phyloP scores from a whole-genome alignment of 2,329 filamentous ascomycete genomes.

The Rutstroemia sp. region DNA sequence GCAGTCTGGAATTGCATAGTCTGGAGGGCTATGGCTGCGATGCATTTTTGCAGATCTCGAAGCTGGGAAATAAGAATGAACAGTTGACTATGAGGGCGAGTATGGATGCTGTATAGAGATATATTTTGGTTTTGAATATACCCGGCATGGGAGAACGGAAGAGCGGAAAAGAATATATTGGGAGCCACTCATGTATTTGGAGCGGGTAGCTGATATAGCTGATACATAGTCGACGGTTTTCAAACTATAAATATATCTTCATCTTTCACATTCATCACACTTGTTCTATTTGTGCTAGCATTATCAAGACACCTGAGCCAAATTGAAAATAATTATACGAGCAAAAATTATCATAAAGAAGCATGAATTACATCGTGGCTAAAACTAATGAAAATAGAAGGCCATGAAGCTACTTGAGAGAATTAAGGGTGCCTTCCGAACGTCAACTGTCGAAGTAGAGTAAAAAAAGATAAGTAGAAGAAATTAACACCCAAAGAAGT shows the following conservation, averaged over 20 bases:
- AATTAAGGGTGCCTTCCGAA: constrained; percentile 14
- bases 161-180: neutral
- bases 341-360: constrained; percentile 15
- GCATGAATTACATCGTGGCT: constrained; percentile 32
- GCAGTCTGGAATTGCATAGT: constrained; percentile 82
- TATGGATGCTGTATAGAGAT: constrained; percentile 59
- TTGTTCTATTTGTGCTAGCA: neutral
- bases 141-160: neutral
- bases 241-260: neutral
- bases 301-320: neutral
- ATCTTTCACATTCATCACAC: neutral
- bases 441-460: constrained; percentile 13
- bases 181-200: neutral
- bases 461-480: constrained; percentile 14
- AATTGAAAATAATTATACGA: neutral
- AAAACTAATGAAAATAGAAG: constrained; percentile 26
- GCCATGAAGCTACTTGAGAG: constrained; percentile 11
- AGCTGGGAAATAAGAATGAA: constrained; percentile 96
- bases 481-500: constrained; percentile 10
- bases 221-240: neutral
- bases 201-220: neutral
- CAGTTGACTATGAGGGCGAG: constrained; percentile 72
- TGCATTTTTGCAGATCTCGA: constrained; percentile 91
- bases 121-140: constrained; percentile 1
- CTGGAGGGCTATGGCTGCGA: constrained; percentile 94